Evolutionary conservation across 495 filamentous ascomycete genomes (phyloP), one percentile per base, ranked within the genome.

Genomic region (Entonaema liquescens): DNA sequence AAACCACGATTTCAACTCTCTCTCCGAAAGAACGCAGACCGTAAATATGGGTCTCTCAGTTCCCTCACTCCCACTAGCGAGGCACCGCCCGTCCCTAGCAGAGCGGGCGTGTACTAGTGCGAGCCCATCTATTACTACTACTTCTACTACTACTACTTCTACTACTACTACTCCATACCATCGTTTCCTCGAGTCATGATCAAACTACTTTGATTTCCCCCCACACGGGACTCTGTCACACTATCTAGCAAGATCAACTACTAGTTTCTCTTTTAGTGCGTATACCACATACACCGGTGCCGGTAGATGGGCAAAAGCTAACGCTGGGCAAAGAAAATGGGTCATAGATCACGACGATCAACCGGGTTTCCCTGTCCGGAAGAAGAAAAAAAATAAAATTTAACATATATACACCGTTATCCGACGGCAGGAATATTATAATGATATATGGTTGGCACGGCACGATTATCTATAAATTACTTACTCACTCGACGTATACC

Each of bases 1-100:
- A 68, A 71, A 9, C 68, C 74, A 0, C 62, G 68, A 23, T 76
- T 77, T 33, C 74, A 74, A 42, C 47, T 81, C 23, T 78, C 78
- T 3, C 62, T 74, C 4, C 76, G 79, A 40, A 75, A 71, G 70
- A 76, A 76, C 36, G 31, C 74, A 0, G 70, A 71, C 23, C 66
- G 67, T 0, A 77, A 75, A 56, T 15, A 68, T 11, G 44, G 36
- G 0, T 55, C 68, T 9, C 62, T 77, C 44, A 58, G 61, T 3
- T 56, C 70, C 2, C 47, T 68, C 3, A 63, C 63, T n/a, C 62
- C 70, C 19, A 59, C 26, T 31, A 62, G 11, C 44, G 71, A 71
- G 40, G 62, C 56, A 1, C 62, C 67, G 44, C 66, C 67, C 9
- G 56, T 74, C 11, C 71, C 71, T 49, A 70, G 66, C 33, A 44